A percentile compares a stretch with the other conserved stretches of the same genome.
phyloP scores from a whole-genome alignment of 1,284 basidiomycete genomes.

The Lentinus polychrous region DNA sequence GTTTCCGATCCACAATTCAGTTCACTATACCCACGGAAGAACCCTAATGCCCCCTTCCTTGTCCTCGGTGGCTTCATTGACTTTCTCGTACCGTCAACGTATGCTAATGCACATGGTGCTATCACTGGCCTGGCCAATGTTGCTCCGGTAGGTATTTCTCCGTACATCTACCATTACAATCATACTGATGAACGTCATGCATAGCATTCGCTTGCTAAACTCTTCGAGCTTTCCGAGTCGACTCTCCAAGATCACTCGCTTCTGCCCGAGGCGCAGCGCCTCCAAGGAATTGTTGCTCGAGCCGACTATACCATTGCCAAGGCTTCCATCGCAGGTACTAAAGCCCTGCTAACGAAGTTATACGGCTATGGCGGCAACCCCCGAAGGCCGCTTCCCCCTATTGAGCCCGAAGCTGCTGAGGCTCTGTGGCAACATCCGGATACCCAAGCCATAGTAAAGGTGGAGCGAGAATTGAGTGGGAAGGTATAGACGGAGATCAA shows the following conservation, averaged over 20 bases:
- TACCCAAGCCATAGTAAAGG: slow-evolving; percentile 54
- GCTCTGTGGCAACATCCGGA: slow-evolving; percentile 66
- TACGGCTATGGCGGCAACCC: slow-evolving; percentile 75
- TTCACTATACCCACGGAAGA: slow-evolving; percentile 55
- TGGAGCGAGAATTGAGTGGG: slow-evolving; percentile 56
- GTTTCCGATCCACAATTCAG: slow-evolving; percentile 53
- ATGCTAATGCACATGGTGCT: slow-evolving; percentile 67
- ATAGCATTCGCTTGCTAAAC: slow-evolving; percentile 52
- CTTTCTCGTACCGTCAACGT: slow-evolving; percentile 68
- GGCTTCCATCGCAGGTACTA: slow-evolving; percentile 76
- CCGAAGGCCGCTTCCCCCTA: slow-evolving; percentile 68
- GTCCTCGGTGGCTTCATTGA: slow-evolving; percentile 77
- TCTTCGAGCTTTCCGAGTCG: slow-evolving; percentile 57
- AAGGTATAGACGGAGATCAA: slow-evolving; percentile 19
- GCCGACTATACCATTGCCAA: slow-evolving; percentile 80
- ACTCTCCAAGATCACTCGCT: slow-evolving; percentile 47
- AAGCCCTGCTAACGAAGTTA: slow-evolving; percentile 67
- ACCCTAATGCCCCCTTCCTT: slow-evolving; percentile 41
- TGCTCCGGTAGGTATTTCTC: slow-evolving; percentile 51
- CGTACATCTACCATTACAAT: too few species aligned
- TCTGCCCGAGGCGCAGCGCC: slow-evolving; percentile 61
- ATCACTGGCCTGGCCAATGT: slow-evolving; percentile 80
- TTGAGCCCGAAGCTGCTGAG: slow-evolving; percentile 44
- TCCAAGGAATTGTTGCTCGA: slow-evolving; percentile 76
- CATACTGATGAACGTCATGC: slow-evolving; percentile 4